phyloP scores from a whole-genome alignment of 2,329 filamentous ascomycete species.

The Drechslerella coelobrocha region DNA sequence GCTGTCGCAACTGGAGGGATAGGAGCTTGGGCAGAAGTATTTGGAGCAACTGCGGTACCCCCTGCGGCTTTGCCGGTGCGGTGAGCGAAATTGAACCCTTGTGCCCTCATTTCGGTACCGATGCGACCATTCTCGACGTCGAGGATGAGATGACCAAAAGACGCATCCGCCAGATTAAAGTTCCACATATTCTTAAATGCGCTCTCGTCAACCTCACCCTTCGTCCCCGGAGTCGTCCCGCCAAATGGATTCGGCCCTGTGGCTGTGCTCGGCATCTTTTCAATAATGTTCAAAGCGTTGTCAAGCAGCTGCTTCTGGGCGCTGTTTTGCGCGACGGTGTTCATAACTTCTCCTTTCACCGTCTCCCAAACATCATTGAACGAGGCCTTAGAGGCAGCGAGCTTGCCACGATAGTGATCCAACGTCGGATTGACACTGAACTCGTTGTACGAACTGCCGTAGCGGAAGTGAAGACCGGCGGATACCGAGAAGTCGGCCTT shows the following conservation, averaged over 20 bases:
- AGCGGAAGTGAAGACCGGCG: constrained; percentile 95
- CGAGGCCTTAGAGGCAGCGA: constrained; percentile 95
- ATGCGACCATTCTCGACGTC: constrained; percentile 96
- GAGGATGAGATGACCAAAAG: constrained; percentile 92
- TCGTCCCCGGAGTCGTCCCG: constrained; percentile 71
- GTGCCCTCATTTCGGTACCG: constrained; percentile 96
- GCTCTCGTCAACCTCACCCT: constrained; percentile 91
- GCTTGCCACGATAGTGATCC: constrained; percentile 97
- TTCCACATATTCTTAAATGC: constrained; percentile 99
- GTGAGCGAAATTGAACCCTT: constrained; percentile 99
- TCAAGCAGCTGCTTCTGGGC: constrained; percentile 90
- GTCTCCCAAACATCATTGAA: constrained; percentile 99
- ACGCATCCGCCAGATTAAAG: constrained; percentile 96
- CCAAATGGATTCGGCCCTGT: constrained; percentile 97
- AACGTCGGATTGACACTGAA: constrained; percentile 98
- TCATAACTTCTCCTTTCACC: constrained; percentile 92
- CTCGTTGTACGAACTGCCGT: constrained; percentile 99
- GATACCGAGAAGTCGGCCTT: constrained; percentile 99
- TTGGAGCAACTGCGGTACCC: constrained; percentile 53
- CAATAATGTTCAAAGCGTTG: constrained; percentile 89
- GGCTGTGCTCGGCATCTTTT: constrained; percentile 95
- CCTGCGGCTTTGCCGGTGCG: constrained; percentile 74
- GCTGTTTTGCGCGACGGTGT: constrained; percentile 90
- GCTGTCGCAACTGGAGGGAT: background rate
- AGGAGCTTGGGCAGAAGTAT: constrained; percentile 8